These are phyloP conservation scores for Pleurozium schreberi DNA, from an alignment of 225 moss, liverwort and hornwort genomes.

Conservation along the genomic window DNA sequence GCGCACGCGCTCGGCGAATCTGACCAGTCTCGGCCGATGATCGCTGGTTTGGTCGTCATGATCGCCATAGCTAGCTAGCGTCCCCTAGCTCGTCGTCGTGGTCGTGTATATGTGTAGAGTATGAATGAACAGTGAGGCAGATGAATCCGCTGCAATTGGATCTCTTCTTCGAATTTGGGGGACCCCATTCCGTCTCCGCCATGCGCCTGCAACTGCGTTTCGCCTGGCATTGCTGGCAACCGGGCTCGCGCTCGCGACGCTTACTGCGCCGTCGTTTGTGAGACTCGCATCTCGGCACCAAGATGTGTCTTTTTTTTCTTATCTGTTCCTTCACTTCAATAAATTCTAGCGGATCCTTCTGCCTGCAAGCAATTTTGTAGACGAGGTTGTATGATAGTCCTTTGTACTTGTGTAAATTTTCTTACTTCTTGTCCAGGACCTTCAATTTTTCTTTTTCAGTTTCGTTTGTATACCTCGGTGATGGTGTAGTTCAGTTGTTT, in stretches of 20 bases:
- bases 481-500: background rate
- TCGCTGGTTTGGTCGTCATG: background rate
- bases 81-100: background rate
- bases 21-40: background rate
- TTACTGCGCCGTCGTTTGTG: background rate
- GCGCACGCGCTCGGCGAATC: background rate
- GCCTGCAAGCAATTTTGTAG: conserved; percentile 13
- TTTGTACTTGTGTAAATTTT: background rate
- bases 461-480: background rate
- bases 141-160: background rate
- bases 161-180: background rate
- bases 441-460: background rate
- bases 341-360: background rate
- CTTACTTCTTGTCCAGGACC: background rate
- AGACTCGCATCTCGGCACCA: background rate
- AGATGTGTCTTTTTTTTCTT: background rate
- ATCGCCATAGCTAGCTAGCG: background rate
- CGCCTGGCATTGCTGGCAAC: background rate
- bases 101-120: conserved; percentile 18
- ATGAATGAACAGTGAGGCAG: background rate
- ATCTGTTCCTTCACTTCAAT: background rate
- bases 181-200: background rate
- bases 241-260: background rate
- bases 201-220: background rate
- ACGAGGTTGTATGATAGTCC: background rate